Base-by-base conservation (phyloP, 139 green algal genomes). In the Haematococcus lacustris region DNA sequence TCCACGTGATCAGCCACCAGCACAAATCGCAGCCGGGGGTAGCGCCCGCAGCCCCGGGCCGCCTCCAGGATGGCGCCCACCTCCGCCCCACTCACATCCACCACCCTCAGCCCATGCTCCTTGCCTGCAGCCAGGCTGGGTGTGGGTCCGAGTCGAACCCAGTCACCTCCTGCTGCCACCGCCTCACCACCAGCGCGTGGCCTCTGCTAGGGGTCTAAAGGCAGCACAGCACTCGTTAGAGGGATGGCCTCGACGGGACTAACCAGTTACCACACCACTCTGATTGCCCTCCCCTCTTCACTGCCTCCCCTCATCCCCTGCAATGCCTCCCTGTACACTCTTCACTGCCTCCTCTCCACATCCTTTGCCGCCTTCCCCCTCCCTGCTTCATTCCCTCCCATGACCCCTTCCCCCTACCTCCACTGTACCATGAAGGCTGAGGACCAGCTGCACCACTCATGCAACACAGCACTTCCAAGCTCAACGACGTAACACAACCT, bases 1-100 rank as follows among this genome's bases (percentile, higher is more conserved):
- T 83, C 78, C 40, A 86, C 68, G 57, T 86, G 79, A 43, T 89
- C 84, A 0, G 76, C 78, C 25, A 84, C 69, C 28, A 86, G 65
- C 30, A 86, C 68, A 70, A 86, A 82, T 35, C 76, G 80, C 57
- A 79, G 47, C 32, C 76, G 80, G 13, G 76, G 80, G 73, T 82
- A 86, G 50, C 80, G 70, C 0, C 73, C 76, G 51, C 74, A 78
- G 64, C 76, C 80, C n/a, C 80, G 73, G 1, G 76, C 80, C 5
- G 66, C 76, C 64, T 88, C 83, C 50, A 88, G 71, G 4, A 86
- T 57, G 50, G 72, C 60, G 23, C 38, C 35, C 35, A 75, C 2
- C 43, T 86, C 83, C 6, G 51, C 33, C 0, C 37, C 34, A 2
- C 65, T n/a, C 28, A 88, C 71, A 32, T 88, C 83, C 28, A 88